Percentiles rank a stretch among this genome's conserved stretches.
phyloP scores from a whole-genome alignment of 2,329 filamentous ascomycete genomes.

The Trichoderma sp. region DNA sequence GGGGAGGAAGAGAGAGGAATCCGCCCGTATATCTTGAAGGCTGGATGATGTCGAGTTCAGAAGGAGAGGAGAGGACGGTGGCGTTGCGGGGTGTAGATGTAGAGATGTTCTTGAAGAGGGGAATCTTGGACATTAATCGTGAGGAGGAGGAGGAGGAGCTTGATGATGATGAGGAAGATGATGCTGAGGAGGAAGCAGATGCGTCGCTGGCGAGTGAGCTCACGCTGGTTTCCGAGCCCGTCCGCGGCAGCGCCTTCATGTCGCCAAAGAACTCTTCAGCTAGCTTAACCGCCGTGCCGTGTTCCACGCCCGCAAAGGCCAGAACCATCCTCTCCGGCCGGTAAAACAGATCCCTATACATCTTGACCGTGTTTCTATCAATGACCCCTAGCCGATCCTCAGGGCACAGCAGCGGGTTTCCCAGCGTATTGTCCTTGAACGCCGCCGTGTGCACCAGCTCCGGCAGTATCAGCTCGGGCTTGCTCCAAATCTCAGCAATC shows the following conservation, averaged over 20 bases:
- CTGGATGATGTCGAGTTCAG: conserved; percentile 54
- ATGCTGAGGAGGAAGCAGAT: conserved; percentile 29
- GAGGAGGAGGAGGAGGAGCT: conserved; percentile 52
- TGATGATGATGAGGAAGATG: conserved; percentile 20
- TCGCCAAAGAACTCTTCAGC: conserved; percentile 87
- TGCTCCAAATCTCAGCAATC: conserved; percentile 95
- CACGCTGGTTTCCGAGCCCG: conserved; percentile 57
- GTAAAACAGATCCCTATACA: conserved; percentile 82
- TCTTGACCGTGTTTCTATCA: conserved; percentile 66
- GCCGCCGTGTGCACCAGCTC: conserved; percentile 94
- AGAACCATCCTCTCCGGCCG: conserved; percentile 88
- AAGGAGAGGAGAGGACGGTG: conserved; percentile 48
- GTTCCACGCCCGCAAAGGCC: conserved; percentile 88
- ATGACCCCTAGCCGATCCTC: conserved; percentile 76
- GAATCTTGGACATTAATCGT: conserved; percentile 74
- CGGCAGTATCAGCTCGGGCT: conserved; percentile 91
- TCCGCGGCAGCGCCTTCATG: conserved; percentile 64
- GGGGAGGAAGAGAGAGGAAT: conserved; percentile 78
- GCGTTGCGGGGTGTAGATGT: conserved; percentile 65
- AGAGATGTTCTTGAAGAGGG: conserved; percentile 86
- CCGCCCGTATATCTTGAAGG: conserved; percentile 89
- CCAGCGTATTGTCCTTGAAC: conserved; percentile 92
- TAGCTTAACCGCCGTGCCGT: conserved; percentile 73
- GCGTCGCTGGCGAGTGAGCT: conserved; percentile 37
- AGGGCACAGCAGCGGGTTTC: conserved; percentile 89